A percentile compares a stretch with the other conserved stretches of the same genome.
Conservation (phyloP, 169 alveolate genomes). For the Plasmodium berghei region DNA sequence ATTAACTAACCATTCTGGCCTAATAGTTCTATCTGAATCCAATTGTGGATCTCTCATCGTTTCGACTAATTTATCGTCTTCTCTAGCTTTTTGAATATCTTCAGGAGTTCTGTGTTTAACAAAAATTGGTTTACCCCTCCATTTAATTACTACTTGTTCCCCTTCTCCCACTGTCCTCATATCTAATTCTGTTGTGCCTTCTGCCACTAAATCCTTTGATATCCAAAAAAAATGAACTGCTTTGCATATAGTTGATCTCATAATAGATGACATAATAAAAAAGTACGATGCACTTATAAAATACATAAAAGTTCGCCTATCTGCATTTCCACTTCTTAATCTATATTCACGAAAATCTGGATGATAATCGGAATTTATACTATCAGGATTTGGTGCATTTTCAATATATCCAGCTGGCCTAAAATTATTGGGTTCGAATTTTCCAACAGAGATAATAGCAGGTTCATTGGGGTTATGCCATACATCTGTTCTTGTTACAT, state of each 20-base stretch:
- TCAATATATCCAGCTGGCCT: slow-evolving; percentile 91
- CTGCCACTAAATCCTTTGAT: slow-evolving; percentile 85
- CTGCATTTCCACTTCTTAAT: slow-evolving; percentile 86
- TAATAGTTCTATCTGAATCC: slow-evolving; percentile 87
- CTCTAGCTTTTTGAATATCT: slow-evolving; percentile 87
- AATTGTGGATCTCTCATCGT: slow-evolving; percentile 90
- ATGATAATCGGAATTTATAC: slow-evolving; percentile 85
- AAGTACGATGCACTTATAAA: slow-evolving; percentile 86
- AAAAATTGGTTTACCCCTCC: slow-evolving; percentile 91
- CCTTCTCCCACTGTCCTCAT: slow-evolving; percentile 88
- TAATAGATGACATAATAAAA: slow-evolving; percentile 85
- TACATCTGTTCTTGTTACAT: slow-evolving; percentile 89
- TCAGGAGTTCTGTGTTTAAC: slow-evolving; percentile 88
- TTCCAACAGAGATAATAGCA: slow-evolving; percentile 89
- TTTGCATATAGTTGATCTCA: slow-evolving; percentile 86
- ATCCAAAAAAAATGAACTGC: slow-evolving; percentile 89
- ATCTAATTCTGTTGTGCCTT: slow-evolving; percentile 89
- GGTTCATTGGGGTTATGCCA: slow-evolving; percentile 91
- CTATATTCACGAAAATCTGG: slow-evolving; percentile 91
- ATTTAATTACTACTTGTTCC: slow-evolving; percentile 87
- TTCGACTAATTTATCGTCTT: slow-evolving; percentile 86
- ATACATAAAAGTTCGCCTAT: slow-evolving; percentile 88
- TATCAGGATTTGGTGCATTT: slow-evolving; percentile 89
- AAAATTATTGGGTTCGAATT: slow-evolving; percentile 89
- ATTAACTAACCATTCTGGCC: slow-evolving; percentile 91